A percentile compares a stretch with the other conserved stretches of the same genome.
Conservation (phyloP, 768 basidiomycete species). For the Roridomyces roridus region DNA sequence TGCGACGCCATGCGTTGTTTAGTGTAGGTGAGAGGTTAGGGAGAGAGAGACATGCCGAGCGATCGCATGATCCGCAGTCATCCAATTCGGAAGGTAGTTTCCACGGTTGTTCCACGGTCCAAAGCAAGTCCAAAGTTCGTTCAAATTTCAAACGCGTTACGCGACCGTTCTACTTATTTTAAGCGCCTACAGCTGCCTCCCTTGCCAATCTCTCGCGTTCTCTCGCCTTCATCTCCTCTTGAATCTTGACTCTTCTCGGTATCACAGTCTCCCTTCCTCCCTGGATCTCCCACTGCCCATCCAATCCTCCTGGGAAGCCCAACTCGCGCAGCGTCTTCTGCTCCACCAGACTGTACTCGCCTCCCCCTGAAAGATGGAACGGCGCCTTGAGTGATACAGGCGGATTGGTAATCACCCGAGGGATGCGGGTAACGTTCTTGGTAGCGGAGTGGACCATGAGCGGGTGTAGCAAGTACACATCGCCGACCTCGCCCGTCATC, state of each 20-base stretch:
- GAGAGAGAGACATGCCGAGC: too few species aligned
- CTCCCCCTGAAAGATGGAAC: conserved; percentile 54
- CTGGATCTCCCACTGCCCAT: conserved; percentile 53
- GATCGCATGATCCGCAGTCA: too few species aligned
- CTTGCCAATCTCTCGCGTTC: conserved; percentile 48
- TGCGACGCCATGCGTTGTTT: not conserved
- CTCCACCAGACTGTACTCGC: conserved; percentile 64
- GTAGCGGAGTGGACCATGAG: conserved; percentile 71
- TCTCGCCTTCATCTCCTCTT: conserved; percentile 56
- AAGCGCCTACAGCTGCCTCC: not conserved
- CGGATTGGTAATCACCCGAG: conserved; percentile 70
- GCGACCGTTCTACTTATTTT: too few species aligned
- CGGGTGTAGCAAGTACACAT: conserved; percentile 68
- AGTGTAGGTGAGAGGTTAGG: not conserved
- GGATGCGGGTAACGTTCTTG: conserved; percentile 60
- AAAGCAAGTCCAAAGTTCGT: not conserved
- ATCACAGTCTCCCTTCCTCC: conserved; percentile 54
- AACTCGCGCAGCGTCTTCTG: conserved; percentile 61
- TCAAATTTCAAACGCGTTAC: too few species aligned
- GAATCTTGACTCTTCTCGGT: conserved; percentile 49
- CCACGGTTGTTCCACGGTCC: not conserved
- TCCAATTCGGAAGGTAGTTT: not conserved
- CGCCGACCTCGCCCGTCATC: conserved; percentile 66
- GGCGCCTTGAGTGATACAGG: conserved; percentile 61
- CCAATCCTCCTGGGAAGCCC: conserved; percentile 43